Conservation (phyloP, 305 asterid genomes). For the Fraxinus paxiana region DNA sequence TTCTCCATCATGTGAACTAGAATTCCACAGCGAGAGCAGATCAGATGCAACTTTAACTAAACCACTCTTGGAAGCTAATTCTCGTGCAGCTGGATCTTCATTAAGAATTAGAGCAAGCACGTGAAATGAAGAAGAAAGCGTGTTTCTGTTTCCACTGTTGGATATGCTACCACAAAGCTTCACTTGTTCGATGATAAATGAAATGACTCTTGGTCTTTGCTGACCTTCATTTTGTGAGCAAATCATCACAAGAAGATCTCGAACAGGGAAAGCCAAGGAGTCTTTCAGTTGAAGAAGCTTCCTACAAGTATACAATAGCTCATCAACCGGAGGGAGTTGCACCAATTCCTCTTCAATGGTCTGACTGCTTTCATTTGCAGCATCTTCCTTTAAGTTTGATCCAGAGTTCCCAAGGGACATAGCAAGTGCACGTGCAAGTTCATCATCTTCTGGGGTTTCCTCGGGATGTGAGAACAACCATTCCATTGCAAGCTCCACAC, state of each 20-base stretch:
- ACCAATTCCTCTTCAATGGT: conserved; percentile 69
- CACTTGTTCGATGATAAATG: conserved; percentile 74
- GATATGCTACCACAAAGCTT: conserved; percentile 57
- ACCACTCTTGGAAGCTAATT: conserved; percentile 69
- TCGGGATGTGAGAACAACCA: conserved; percentile 97
- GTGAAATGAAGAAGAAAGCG: conserved; percentile 68
- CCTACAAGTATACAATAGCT: conserved; percentile 71
- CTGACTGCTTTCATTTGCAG: conserved; percentile 42
- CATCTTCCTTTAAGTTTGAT: conserved; percentile 64
- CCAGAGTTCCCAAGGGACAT: conserved; percentile 92
- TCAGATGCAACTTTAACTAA: conserved; percentile 76
- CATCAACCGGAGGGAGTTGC: conserved; percentile 86
- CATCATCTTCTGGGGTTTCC: conserved; percentile 90
- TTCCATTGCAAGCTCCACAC: conserved; percentile 98
- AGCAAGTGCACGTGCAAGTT: conserved; percentile 97
- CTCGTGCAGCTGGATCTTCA: conserved; percentile 82
- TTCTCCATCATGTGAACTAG: conserved; percentile 45
- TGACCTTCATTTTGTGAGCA: conserved; percentile 93
- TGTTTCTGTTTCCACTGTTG: conserved; percentile 55
- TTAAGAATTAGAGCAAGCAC: conserved; percentile 88
- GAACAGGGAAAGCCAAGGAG: conserved; percentile 80
- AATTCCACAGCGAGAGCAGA: conserved; percentile 71
- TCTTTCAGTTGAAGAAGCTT: conserved; percentile 80
- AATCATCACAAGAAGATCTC: conserved; percentile 85
- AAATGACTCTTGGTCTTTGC: conserved; percentile 64